Conservation (phyloP, 257 asterid genomes). For the Solanum sejunctum region DNA sequence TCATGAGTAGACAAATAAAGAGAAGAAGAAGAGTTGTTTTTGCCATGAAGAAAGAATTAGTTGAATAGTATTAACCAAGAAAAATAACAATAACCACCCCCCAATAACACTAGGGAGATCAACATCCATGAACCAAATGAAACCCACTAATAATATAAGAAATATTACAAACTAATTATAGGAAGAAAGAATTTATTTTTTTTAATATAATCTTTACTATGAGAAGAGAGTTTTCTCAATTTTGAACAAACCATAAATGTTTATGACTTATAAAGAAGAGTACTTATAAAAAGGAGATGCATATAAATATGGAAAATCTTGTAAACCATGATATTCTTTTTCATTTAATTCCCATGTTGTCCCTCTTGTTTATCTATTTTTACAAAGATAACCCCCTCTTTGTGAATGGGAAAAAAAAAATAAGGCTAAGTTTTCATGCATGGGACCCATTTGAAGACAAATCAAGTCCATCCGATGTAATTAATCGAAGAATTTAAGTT, state of each 20-base stretch:
- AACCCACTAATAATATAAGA: constrained; percentile 4
- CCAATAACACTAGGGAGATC: constrained; percentile 42
- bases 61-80: constrained; percentile 11
- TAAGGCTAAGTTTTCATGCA: not conserved
- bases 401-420: not conserved
- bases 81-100: constrained; percentile 47
- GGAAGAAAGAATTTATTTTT: not conserved
- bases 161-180: not conserved
- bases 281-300: not conserved
- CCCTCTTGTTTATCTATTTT: constrained; percentile 13
- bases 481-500: not conserved
- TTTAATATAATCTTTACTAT: not conserved
- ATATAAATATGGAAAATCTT: constrained; percentile 18
- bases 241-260: not conserved
- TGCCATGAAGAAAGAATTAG: constrained; percentile 52
- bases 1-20: constrained; percentile 14
- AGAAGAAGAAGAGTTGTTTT: constrained; percentile 11
- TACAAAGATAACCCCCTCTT: constrained; percentile 13
- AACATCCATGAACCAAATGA: constrained; percentile 76
- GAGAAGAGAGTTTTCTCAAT: not conserved
- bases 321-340: constrained; percentile 21
- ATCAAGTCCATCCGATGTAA: not conserved
- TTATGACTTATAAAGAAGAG: not conserved
- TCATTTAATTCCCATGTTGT: constrained; percentile 9
- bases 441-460: not conserved